Conservation (phyloP, 2,329 filamentous ascomycete species). For the Beauveria varroae region DNA sequence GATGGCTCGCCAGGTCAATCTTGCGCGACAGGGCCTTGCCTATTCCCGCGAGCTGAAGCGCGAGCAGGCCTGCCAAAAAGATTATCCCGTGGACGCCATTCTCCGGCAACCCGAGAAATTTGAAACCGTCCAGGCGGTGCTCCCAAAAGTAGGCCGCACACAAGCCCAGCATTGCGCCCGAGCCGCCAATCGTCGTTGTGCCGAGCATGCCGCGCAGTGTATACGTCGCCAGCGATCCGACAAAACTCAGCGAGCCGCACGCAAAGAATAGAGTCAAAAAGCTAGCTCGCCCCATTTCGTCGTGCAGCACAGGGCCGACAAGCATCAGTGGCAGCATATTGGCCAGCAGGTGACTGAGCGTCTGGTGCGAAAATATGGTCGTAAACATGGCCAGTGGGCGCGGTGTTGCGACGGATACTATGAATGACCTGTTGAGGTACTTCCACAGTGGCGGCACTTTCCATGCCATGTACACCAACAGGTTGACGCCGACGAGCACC, state of each 20-base stretch:
- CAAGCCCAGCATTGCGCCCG: constrained; percentile 55
- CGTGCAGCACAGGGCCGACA: constrained; percentile 59
- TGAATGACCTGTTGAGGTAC: constrained; percentile 60
- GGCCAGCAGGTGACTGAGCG: constrained; percentile 47
- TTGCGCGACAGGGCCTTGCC: constrained; percentile 33
- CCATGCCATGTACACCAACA: constrained; percentile 51
- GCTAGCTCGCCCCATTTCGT: constrained; percentile 60
- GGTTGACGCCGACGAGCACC: constrained; percentile 53
- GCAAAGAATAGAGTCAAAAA: constrained; percentile 62
- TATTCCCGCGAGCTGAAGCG: constrained; percentile 41
- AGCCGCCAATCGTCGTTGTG: constrained; percentile 56
- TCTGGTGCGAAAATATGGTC: constrained; percentile 63
- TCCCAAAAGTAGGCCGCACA: constrained; percentile 55
- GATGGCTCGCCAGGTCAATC: constrained; percentile 45
- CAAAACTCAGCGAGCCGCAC: constrained; percentile 50
- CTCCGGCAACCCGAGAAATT: constrained; percentile 49
- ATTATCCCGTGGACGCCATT: constrained; percentile 48
- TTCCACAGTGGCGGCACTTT: constrained; percentile 57
- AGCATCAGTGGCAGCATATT: constrained; percentile 63
- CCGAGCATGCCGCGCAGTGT: constrained; percentile 38
- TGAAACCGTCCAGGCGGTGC: constrained; percentile 48
- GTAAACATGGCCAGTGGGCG: constrained; percentile 54
- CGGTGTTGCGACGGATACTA: constrained; percentile 57
- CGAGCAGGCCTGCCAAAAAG: constrained; percentile 43
- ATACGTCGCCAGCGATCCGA: constrained; percentile 46